Conservation (phyloP, 805 yeast species). For the Lipomyces sp. region DNA sequence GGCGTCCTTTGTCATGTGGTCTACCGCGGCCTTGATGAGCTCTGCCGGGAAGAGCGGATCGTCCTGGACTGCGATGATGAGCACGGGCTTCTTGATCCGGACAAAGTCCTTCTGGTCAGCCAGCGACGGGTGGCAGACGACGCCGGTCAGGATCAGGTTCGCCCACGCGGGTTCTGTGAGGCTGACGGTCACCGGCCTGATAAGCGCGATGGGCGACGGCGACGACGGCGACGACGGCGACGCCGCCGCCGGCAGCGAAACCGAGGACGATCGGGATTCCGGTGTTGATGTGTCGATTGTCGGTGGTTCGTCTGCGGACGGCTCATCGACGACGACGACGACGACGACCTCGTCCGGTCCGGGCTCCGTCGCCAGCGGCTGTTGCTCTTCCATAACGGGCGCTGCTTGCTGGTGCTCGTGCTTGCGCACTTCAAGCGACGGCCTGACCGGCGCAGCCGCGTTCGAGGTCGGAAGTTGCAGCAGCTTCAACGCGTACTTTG, state of each 20-base stretch:
- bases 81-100: conserved; percentile 33
- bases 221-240: not conserved
- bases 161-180: conserved; percentile 23
- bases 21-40: conserved; percentile 27
- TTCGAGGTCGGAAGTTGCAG: conserved; percentile 32
- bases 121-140: conserved; percentile 36
- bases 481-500: conserved; percentile 34
- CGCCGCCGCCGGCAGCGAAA: not conserved
- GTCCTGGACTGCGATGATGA: conserved; percentile 31
- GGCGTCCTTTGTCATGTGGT: conserved; percentile 22
- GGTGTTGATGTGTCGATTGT: not conserved
- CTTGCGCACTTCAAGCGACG: not conserved
- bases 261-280: not conserved
- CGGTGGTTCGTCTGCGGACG: not conserved
- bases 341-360: too few relatives aligned
- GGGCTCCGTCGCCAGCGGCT: too few relatives aligned
- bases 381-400: too few relatives aligned
- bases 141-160: conserved; percentile 32
- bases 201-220: not conserved
- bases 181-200: not conserved
- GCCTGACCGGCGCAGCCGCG: not conserved
- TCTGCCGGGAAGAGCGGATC: conserved; percentile 34
- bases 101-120: conserved; percentile 33
- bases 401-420: not conserved
- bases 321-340: not conserved